Base-by-base conservation (phyloP, 2,329 filamentous ascomycete species). In the Exophiala phaeomuriformis region DNA sequence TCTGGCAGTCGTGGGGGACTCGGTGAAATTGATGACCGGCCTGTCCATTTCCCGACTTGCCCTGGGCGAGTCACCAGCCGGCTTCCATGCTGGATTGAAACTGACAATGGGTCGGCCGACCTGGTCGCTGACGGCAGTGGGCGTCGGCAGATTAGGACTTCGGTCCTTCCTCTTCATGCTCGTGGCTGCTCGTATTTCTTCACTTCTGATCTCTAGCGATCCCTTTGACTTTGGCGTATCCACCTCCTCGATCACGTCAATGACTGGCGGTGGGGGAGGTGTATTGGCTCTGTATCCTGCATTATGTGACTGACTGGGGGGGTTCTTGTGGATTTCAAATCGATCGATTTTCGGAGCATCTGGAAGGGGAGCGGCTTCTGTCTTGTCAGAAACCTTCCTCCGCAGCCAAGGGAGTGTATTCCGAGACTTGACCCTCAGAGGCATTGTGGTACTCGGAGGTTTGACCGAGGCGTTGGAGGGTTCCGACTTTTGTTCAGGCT, bases 81-180 rank as follows among this genome's bases (percentile, higher is more conserved):
- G 75, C 71, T 84, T 86, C 74, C 88, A 95, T 68, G 85, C 81
- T 65, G 81, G 81, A 72, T 95, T 81, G 78, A 97, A 97, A 79
- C 91, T 97, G 77, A 97, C 91, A 76, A 97, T 97, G 59, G 91
- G 91, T 67, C 91, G 83, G 64, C 89, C 89, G 64, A 87, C 86
- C 66, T 80, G 86, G 73, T 96, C 86, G 74, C 90, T 96, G 70
- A 97, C 90, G 65, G 88, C 85, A 51, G 87, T 88, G 61, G 91
- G 91, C 65, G 86, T 91, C 30, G 90, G 91, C 58, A 97, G 77
- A 67, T 88, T 94, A 53, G 83, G 72, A 71, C 90, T 96, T 66
- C 90, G 84, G 70, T 95, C 89, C 68, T 83, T 90, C 60, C 93
- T 75, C 67, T 77, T 85, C 81, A 94, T 94, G 71, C 87, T 93